Evolutionary conservation across 805 yeast species (phyloP), one percentile per base, ranked within the genome.

Genomic region (Monosporozyma servazzii): DNA sequence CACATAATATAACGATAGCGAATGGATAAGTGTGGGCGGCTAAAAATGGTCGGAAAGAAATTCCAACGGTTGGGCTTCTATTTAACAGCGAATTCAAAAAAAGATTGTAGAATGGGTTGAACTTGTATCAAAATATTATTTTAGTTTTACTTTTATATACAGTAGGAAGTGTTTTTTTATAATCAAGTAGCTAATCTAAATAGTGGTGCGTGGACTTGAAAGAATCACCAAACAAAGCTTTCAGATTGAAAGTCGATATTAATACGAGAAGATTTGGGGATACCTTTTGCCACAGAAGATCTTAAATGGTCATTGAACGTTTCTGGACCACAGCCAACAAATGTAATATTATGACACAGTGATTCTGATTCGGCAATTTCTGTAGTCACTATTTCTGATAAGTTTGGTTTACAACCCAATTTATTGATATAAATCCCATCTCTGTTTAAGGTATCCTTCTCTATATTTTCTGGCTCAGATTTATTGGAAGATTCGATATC

Each of bases 301-400:
- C 91, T 74, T 21, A 81, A 56, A 2, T 69, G 73, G 59, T 82
- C 89, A 56, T 75, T 81, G 75, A 82, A 75, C 4, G 64, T 49
- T 31, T 79, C 75, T 47, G 82, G 85, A 6, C 88, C 89, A 69
- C 89, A 84, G 13, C 78, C 70, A 41, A 82, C 69, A 43, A 84
- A 73, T 0, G 78, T 78, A 17, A 75, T 62, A 2, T 82, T 68
- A 0, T 80, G 76, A 1, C 54, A 42, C 0, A 76, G 65, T 20
- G 67, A 66, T 6, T 65, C 49, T 15, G 70, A 58, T 3, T 37
- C 20, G 9, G 48, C 29, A 5, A 76, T 62, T 45, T 71, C 75
- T 1, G 66, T 53, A 3, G 56, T 51, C 0, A 82, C 70, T 2
- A 79, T 52, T 3, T 60, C 58, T 0, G 65, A 65, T 42, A 81